Conservation (phyloP, 1,284 basidiomycete species). For the Trichosporon sp. region DNA sequence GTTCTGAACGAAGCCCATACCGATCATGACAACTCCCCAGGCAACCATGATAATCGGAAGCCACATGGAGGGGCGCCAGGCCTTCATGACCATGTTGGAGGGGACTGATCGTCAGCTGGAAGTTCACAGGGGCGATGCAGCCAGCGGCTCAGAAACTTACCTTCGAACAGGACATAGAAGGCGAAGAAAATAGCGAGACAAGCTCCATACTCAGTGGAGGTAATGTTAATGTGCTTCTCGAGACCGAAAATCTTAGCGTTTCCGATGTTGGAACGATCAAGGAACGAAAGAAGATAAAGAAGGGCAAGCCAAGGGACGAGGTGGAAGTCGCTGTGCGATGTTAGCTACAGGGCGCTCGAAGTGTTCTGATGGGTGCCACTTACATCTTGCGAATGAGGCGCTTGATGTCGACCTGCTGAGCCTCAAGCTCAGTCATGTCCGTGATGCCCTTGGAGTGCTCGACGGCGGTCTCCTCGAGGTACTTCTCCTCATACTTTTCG, state of each 20-base stretch:
- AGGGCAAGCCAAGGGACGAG: conserved; percentile 44
- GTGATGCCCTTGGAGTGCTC: background rate
- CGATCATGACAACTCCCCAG: conserved; percentile 48
- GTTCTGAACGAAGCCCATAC: conserved; percentile 37
- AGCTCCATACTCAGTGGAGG: conserved; percentile 21
- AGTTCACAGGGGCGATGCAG: background rate
- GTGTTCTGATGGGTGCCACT: background rate
- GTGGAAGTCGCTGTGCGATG: conserved; percentile 16
- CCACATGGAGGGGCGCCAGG: conserved; percentile 26
- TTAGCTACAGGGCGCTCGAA: background rate
- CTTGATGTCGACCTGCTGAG: conserved; percentile 7
- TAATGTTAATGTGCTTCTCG: conserved; percentile 25
- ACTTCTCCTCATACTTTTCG: conserved; percentile 4
- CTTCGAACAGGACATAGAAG: conserved; percentile 61
- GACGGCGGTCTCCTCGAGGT: background rate
- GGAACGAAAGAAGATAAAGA: conserved; percentile 61
- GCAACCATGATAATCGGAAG: conserved; percentile 27
- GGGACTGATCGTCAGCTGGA: conserved; percentile 52
- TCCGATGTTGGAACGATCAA: conserved; percentile 73
- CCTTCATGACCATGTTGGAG: conserved; percentile 54
- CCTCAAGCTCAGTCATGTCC: conserved; percentile 2
- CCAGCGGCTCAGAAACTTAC: background rate
- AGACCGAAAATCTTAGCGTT: conserved; percentile 41
- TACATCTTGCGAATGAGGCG: conserved; percentile 6
- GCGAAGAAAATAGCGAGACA: conserved; percentile 54